phyloP scores from a whole-genome alignment of 306 rosid species.

The Adenanthera pavonina region DNA sequence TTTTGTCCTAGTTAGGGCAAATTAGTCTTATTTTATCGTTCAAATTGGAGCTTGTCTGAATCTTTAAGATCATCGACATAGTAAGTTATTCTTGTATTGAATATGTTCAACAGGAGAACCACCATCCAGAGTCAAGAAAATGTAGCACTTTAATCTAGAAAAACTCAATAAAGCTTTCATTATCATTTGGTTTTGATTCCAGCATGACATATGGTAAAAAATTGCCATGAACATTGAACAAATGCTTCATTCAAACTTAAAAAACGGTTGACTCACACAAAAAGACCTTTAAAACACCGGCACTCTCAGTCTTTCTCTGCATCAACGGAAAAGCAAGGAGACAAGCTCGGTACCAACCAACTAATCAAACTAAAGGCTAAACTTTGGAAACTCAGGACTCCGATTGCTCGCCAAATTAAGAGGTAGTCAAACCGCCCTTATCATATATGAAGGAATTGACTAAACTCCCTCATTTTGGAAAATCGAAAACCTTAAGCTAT shows the following conservation, averaged over 20 bases:
- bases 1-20: background rate
- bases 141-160: conserved; percentile 29
- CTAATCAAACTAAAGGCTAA: conserved; percentile 57
- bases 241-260: conserved; percentile 36
- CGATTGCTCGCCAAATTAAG: conserved; percentile 72
- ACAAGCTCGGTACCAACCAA: conserved; percentile 58
- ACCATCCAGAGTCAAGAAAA: conserved; percentile 25
- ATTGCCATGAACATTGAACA: conserved; percentile 44
- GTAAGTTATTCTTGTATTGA: background rate
- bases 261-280: conserved; percentile 39
- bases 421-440: conserved; percentile 62
- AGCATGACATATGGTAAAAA: conserved; percentile 28
- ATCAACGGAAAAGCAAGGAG: conserved; percentile 50
- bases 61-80: background rate
- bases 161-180: conserved; percentile 38
- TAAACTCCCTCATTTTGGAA: conserved; percentile 66
- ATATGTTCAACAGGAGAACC: conserved; percentile 1
- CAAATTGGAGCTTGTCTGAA: background rate
- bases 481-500: conserved; percentile 72
- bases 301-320: conserved; percentile 70
- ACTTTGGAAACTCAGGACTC: conserved; percentile 55
- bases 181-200: conserved; percentile 36
- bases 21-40: background rate
- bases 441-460: conserved; percentile 67
- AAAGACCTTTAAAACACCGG: conserved; percentile 53